Evolutionary conservation across 768 basidiomycete genomes (phyloP), one percentile per base, ranked within the genome.

Genomic region (Suillus decipiens): DNA sequence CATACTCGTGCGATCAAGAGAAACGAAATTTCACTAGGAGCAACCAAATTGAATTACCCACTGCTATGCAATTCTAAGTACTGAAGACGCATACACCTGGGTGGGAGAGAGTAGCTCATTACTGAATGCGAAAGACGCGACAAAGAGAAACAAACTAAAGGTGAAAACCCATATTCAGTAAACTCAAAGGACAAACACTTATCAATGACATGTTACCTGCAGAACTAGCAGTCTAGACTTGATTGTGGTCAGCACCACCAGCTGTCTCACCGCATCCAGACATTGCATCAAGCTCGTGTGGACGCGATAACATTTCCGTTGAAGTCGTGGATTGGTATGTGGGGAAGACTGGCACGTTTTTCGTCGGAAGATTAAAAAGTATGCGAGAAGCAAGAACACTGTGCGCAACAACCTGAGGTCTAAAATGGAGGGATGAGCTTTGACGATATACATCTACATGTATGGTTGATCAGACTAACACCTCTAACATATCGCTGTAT

Each of bases 321-420:
- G 50, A 33, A 51, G 17, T 10, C 17, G 50, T 51, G 10, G 17
- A 31, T 51, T 6, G 50, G 5, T 51, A 51, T 10, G 50, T 51
- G 31, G 50, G 31, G 50, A 51, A 51, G 50, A 33, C 50, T 5
- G 28, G 50, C 17, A 10, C 50, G 1, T 51, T 33, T 17, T 56
- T 57, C 36, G 22, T 28, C 2, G 34, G 61, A 36, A 61, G 51
- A 53, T 42, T 61, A 12, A 61, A 61, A 7, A 61, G 22, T 17
- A 56, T 61, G 14, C 61, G 61, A 12, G 61, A 61, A 39, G 61
- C 61, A 22, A 61, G 50, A 51, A 61, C 61, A 37, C 51, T 61
- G 9, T 61, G 61, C 19, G 19, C 2, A 31, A 61, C 61, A 14
- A 61, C 42, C 22, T 61, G 61, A 24, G 36, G 54, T 31, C 61